These are phyloP conservation scores for Dactylorhiza incarnata DNA, from an alignment of 106 monocot species.

Conservation along the genomic window DNA sequence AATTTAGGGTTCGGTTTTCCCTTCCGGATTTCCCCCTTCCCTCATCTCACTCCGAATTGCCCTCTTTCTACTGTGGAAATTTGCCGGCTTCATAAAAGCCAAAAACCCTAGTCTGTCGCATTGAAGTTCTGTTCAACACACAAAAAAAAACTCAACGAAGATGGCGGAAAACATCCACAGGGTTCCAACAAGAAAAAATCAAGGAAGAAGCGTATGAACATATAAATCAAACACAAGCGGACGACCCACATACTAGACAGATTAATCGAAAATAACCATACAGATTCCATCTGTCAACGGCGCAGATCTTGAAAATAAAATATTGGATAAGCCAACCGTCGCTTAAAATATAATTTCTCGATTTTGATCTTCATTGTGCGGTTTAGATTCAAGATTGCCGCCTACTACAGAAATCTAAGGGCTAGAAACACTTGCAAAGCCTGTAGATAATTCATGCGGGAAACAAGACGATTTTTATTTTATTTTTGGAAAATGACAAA, in stretches of 20 bases:
- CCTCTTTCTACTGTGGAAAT: not conserved
- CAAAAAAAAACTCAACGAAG: not conserved
- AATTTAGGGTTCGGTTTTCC: not conserved
- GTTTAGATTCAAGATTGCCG: not conserved
- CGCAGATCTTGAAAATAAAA: not conserved
- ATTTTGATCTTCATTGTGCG: not conserved
- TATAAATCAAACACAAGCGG: slow-evolving; percentile 1
- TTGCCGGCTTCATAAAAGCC: not conserved
- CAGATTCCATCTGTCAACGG: slow-evolving; percentile 3
- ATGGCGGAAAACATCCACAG: not conserved
- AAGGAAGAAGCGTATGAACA: not conserved
- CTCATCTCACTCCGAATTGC: not conserved
- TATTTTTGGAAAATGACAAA: not conserved
- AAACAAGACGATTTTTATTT: not conserved
- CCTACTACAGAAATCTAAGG: not conserved
- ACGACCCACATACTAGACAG: not conserved
- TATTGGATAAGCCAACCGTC: not conserved
- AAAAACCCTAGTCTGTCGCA: not conserved
- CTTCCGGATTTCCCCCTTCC: not conserved
- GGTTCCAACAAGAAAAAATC: not conserved
- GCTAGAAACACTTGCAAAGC: not conserved
- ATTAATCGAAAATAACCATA: not conserved
- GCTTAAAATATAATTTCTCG: not conserved
- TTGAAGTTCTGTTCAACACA: not conserved
- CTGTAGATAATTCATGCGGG: not conserved